Evolutionary conservation across 768 basidiomycete species (phyloP).

Genomic region (Suillus clintonianus): DNA sequence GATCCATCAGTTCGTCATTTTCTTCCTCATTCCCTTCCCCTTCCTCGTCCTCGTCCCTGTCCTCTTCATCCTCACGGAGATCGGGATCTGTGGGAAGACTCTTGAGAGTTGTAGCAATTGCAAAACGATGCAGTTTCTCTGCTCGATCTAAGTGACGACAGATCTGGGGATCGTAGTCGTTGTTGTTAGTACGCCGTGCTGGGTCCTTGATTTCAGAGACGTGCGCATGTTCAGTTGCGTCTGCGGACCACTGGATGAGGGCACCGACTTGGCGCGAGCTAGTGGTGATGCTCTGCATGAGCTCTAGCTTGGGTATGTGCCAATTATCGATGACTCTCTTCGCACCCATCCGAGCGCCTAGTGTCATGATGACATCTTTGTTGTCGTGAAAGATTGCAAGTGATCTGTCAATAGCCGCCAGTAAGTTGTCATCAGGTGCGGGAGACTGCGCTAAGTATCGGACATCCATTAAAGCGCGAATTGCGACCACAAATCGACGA

Average conservation of each 20-base stretch:
- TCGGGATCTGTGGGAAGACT: too few relatives aligned
- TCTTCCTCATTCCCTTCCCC: too few relatives aligned
- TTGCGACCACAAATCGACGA: conserved; percentile 27
- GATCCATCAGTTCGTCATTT: too few relatives aligned
- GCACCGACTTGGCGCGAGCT: conserved; percentile 29
- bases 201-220: too few relatives aligned
- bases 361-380: conserved; percentile 35
- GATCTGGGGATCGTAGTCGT: conserved; percentile 29
- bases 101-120: too few relatives aligned
- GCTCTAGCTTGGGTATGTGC: conserved; percentile 44
- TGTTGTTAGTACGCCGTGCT: too few relatives aligned
- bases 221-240: too few relatives aligned
- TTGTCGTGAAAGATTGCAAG: conserved; percentile 33
- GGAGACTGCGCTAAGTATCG: conserved; percentile 35
- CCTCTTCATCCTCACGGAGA: too few relatives aligned
- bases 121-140: too few relatives aligned
- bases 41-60: too few relatives aligned
- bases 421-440: conserved; percentile 20
- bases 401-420: conserved; percentile 16
- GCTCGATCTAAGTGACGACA: too few relatives aligned
- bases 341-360: conserved; percentile 21
- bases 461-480: conserved; percentile 41
- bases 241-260: conserved; percentile 37
- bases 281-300: conserved; percentile 35
- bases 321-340: conserved; percentile 33